Base-by-base conservation (phyloP, 192 early-diverging fungal species). In the Chytriomyces sp. region DNA sequence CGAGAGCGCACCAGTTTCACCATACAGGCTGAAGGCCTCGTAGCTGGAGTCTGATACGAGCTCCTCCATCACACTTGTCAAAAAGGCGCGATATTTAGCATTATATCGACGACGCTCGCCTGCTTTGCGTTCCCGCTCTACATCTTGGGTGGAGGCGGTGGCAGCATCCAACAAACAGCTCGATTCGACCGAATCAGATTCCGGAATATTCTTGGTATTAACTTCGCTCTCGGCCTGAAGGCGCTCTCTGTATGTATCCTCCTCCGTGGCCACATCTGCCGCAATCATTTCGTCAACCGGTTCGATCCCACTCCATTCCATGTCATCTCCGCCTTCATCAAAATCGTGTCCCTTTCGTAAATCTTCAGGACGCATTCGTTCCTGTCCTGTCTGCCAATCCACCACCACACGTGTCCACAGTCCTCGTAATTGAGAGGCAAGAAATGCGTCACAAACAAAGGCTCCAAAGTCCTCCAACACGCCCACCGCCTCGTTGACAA, bases 361-460 rank as follows among this genome's bases (percentile, higher is more conserved):
- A 14, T 56, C 54, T 26, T 56, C 54, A 14, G 19, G 54, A 56
- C 7, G n/a, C 54, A 25, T 56, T 26, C 28, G 12, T 28, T 14
- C 28, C 25, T 56, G 19, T 8, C 26, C 7, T 28, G 7, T 7
- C 17, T 56, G 54, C 17, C 17, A 56, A 12, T 25, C 8, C 12
- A 14, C 26, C 54, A n/a, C 54, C 0, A 61, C 5, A 61, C 59
- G 30, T 36, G 59, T 12, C 37, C 85, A 80, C 84, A n/a, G n/a
- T n/a, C n/a, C n/a, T n/a, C n/a, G n/a, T n/a, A n/a, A n/a, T n/a
- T n/a, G n/a, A n/a, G n/a, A n/a, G n/a, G n/a, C n/a, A n/a, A 93
- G 90, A 41, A 89, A 81, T 4, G 81, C 81, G 65, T 95, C 93
- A 34, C 87, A 84, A 22, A 90, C 90, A 89, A 92, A 94, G 2